Evolutionary conservation across 306 rosid genomes (phyloP).

Genomic region (Carpinus viminea): DNA sequence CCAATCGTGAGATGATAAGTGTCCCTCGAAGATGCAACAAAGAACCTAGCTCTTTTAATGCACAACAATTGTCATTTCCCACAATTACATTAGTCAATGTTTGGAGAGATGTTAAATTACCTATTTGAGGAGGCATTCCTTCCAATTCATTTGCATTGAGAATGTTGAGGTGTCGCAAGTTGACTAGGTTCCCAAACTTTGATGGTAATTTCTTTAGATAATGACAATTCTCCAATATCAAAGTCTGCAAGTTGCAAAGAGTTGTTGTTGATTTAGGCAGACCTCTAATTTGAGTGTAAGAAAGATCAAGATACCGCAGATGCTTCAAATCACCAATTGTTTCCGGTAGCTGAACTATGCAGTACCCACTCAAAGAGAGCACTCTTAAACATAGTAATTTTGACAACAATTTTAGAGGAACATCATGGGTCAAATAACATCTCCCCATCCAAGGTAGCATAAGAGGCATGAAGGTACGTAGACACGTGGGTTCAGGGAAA

Average conservation of each 20-base stretch:
- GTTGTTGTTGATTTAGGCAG: neutral
- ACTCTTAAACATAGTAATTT: neutral
- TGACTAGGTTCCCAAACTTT: neutral
- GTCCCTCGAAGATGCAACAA: constrained; percentile 1
- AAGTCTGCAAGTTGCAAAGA: constrained; percentile 17
- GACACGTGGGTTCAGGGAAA: neutral
- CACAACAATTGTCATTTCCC: too few relatives aligned
- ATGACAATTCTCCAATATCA: neutral
- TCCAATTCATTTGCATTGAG: neutral
- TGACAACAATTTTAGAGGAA: neutral
- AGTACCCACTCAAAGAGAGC: neutral
- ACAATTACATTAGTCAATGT: neutral
- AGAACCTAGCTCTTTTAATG: neutral
- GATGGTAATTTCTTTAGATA: neutral
- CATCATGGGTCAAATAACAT: neutral
- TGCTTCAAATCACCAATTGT: constrained; percentile 1
- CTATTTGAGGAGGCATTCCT: neutral
- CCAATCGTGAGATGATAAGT: neutral
- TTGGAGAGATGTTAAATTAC: neutral
- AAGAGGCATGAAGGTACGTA: constrained; percentile 61
- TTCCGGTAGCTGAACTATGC: neutral
- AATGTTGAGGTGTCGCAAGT: neutral
- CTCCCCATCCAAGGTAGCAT: constrained; percentile 33
- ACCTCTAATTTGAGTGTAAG: neutral
- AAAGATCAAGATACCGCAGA: constrained; percentile 10